Evolutionary conservation across 257 asterid genomes (phyloP).

Genomic region (Solanum commersonii): DNA sequence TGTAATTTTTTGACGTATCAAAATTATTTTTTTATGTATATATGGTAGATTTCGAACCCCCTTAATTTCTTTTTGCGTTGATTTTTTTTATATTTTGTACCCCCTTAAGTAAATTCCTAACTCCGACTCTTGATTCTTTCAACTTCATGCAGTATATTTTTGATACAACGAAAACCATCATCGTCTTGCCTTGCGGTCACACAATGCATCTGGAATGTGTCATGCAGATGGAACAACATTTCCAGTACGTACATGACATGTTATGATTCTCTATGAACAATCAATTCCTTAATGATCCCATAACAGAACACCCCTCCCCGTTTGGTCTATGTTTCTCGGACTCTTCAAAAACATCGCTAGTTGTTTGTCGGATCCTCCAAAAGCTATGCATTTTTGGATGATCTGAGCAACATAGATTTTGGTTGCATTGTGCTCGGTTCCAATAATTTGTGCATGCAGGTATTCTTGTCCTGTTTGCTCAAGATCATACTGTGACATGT

Average conservation of each 20-base stretch:
- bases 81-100: not conserved
- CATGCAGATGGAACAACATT: constrained; percentile 50
- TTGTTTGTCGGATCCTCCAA: not conserved
- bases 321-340: not conserved
- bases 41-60: not conserved
- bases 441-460: constrained; percentile 17
- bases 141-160: constrained; percentile 40
- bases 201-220: constrained; percentile 59
- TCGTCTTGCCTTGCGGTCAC: constrained; percentile 52
- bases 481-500: constrained; percentile 59
- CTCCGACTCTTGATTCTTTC: not conserved
- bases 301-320: not conserved
- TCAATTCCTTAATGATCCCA: not conserved
- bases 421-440: not conserved
- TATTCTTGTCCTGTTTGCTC: constrained; percentile 66
- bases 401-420: not conserved
- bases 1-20: too few species aligned
- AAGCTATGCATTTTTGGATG: not conserved
- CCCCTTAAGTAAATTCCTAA: not conserved
- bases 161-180: constrained; percentile 43
- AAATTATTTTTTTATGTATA: not conserved
- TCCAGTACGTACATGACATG: constrained; percentile 24
- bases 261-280: not conserved
- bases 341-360: not conserved
- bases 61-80: not conserved